Conservation (phyloP, 257 asterid species). For the Plectranthus barbatus region DNA sequence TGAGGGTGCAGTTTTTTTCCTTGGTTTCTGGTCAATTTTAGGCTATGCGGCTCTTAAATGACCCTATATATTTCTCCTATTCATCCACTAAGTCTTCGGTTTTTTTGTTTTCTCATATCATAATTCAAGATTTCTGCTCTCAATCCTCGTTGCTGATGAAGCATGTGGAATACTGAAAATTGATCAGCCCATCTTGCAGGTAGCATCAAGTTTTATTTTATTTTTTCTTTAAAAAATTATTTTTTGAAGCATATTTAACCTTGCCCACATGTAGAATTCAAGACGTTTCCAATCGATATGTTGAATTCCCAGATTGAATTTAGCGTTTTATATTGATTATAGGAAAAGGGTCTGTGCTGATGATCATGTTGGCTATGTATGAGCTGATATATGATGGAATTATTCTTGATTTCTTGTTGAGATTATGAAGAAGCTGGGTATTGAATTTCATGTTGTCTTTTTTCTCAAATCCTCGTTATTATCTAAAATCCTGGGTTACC, state of each 20-base stretch:
- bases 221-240: background rate
- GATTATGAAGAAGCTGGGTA: background rate
- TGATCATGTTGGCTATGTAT: background rate
- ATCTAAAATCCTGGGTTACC: background rate
- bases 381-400: background rate
- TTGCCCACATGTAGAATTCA: too few relatives aligned
- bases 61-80: slow-evolving; percentile 13
- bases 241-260: background rate
- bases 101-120: slow-evolving; percentile 2
- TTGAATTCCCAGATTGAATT: background rate
- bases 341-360: background rate
- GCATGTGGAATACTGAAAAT: background rate
- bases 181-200: slow-evolving; percentile 9
- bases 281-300: slow-evolving; percentile 9
- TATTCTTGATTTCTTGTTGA: background rate
- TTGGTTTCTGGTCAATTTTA: slow-evolving; percentile 30
- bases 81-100: slow-evolving; percentile 10
- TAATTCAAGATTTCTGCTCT: slow-evolving; percentile 6
- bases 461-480: background rate
- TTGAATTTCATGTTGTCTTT: background rate
- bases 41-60: slow-evolving; percentile 24
- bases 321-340: background rate
- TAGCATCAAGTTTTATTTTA: background rate
- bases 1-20: slow-evolving; percentile 6
- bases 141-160: background rate